Percentiles rank a stretch among this genome's conserved stretches.
phyloP scores from a whole-genome alignment of 2,329 filamentous ascomycete genomes.

The Teratosphaeria zuluensis region DNA sequence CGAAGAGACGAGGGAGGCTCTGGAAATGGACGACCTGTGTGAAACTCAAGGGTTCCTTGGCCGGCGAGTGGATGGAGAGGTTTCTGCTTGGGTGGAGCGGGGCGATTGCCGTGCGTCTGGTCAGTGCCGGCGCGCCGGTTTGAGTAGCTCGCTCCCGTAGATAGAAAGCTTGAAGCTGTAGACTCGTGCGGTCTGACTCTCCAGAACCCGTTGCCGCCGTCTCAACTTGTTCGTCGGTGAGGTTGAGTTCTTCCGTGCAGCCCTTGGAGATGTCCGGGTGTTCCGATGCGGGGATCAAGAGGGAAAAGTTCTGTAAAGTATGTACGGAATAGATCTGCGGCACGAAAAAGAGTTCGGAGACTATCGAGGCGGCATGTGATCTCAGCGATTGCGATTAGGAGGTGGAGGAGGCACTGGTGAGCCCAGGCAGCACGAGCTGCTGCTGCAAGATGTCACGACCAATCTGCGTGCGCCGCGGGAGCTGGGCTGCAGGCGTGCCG shows the following conservation, averaged over 20 bases:
- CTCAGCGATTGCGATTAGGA: not conserved
- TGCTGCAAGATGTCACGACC: not conserved
- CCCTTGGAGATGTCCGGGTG: not conserved
- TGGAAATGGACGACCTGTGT: not conserved
- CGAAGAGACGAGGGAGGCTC: not conserved
- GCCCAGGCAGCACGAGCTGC: not conserved
- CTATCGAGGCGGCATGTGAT: not conserved
- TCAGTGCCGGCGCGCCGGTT: conserved; percentile 1
- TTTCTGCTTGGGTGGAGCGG: conserved; percentile 3
- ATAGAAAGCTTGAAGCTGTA: not conserved
- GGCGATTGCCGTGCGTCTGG: not conserved
- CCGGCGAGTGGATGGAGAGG: conserved; percentile 1
- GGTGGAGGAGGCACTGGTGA: not conserved
- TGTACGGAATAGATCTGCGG: not conserved
- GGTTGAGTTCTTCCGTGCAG: not conserved
- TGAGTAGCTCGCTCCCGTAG: not conserved
- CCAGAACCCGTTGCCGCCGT: not conserved
- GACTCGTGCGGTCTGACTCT: not conserved
- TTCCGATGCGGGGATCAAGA: not conserved
- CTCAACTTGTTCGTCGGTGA: not conserved
- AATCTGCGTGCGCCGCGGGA: not conserved
- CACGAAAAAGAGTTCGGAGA: not conserved
- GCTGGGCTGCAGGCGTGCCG: not conserved
- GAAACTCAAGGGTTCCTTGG: conserved; percentile 2
- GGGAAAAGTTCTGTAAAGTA: not conserved